Evolutionary conservation across 116 monocot genomes (phyloP).

Genomic region (Posidonia oceanica): DNA sequence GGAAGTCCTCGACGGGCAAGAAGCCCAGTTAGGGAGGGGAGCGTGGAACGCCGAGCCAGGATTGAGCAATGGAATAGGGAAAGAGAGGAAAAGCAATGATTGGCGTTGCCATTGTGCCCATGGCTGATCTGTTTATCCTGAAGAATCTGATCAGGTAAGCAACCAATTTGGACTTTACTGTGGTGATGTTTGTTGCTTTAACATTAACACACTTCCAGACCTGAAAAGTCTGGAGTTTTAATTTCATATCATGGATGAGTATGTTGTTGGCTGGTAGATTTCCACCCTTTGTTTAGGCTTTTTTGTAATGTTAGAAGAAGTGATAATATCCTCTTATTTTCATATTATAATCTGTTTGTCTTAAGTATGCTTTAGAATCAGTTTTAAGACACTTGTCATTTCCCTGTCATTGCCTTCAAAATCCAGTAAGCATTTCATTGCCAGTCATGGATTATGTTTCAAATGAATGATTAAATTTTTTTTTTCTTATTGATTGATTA

Average conservation of each 20-base stretch:
- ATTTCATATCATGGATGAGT: background rate
- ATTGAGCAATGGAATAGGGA: constrained; percentile 97
- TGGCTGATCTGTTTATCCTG: background rate
- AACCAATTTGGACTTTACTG: constrained; percentile 5
- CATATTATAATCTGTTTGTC: background rate
- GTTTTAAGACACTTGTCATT: background rate
- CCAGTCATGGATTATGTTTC: too few species aligned
- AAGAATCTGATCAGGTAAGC: background rate
- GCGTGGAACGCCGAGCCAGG: constrained; percentile 87
- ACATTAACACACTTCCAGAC: background rate
- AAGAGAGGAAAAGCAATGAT: constrained; percentile 44
- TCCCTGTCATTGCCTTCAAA: background rate
- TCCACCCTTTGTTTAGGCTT: background rate
- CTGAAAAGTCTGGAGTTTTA: background rate
- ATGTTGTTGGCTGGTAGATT: background rate
- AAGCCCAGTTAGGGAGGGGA: constrained; percentile 77
- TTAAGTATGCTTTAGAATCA: background rate
- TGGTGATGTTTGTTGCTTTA: constrained; percentile 4
- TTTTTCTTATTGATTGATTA: too few species aligned
- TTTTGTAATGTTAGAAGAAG: background rate
- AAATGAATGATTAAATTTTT: too few species aligned
- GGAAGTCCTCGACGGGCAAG: constrained; percentile 36
- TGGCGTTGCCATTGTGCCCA: background rate
- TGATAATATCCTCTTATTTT: background rate
- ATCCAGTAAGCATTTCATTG: background rate